Percentiles rank a stretch among this genome's conserved stretches.
These are phyloP conservation scores for Antrodiella citrinella DNA, from an alignment of 768 basidiomycete species.

Conservation along the genomic window DNA sequence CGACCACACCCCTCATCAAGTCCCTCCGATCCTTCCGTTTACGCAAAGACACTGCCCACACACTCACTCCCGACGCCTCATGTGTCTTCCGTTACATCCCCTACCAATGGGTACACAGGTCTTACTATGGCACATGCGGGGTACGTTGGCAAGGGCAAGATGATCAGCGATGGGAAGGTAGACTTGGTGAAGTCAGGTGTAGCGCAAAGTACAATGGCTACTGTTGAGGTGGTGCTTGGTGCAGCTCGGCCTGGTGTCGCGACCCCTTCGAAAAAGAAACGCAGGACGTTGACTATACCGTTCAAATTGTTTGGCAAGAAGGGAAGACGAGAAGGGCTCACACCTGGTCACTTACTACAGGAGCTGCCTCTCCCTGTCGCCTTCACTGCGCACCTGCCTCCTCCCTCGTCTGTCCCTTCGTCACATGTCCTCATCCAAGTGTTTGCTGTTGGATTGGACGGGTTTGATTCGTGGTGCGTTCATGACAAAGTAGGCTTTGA, in stretches of 20 bases:
- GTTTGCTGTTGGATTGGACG: slow-evolving; percentile 81
- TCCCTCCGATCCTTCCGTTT: not conserved
- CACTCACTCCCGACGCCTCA: slow-evolving; percentile 24
- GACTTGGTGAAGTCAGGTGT: slow-evolving; percentile 72
- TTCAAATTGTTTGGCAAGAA: slow-evolving; percentile 13
- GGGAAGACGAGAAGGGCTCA: slow-evolving; percentile 7
- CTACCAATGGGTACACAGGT: slow-evolving; percentile 28
- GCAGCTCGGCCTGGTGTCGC: slow-evolving; percentile 10
- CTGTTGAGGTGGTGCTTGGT: slow-evolving; percentile 68
- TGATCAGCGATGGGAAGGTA: slow-evolving; percentile 40
- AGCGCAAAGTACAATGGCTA: slow-evolving; percentile 86
- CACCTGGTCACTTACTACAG: slow-evolving; percentile 18
- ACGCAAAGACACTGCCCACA: slow-evolving; percentile 15
- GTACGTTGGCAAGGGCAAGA: slow-evolving; percentile 31
- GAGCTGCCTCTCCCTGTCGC: slow-evolving; percentile 20
- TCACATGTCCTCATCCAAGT: slow-evolving; percentile 77
- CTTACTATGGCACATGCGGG: slow-evolving; percentile 39
- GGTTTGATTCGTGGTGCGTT: slow-evolving; percentile 61
- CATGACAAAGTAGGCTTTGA: slow-evolving; percentile 30
- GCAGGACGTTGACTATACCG: slow-evolving; percentile 13
- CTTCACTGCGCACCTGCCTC: slow-evolving; percentile 32
- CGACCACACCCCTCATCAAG: not conserved
- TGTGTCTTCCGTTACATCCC: slow-evolving; percentile 15
- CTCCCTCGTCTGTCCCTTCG: slow-evolving; percentile 65
- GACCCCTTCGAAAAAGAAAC: slow-evolving; percentile 9